Percentiles rank a stretch among this genome's conserved stretches.
These are phyloP conservation scores for Garcia nutans DNA, from an alignment of 345 rosid species.

Conservation along the genomic window DNA sequence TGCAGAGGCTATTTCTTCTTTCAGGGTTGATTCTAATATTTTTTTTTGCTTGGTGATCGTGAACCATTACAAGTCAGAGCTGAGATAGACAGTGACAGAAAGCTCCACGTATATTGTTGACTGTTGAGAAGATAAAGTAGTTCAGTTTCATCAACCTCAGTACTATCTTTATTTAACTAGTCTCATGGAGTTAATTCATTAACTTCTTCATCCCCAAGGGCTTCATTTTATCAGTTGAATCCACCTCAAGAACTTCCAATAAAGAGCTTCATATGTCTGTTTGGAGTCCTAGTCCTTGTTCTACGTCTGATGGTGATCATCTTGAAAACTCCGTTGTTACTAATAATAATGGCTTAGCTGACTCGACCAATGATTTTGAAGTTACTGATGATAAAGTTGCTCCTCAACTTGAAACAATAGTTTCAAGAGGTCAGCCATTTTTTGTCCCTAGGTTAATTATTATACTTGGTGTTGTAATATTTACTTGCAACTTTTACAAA, in stretches of 20 bases:
- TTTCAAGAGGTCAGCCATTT: too few relatives aligned
- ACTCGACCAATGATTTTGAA: too few relatives aligned
- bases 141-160: constrained; percentile 38
- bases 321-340: too few relatives aligned
- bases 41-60: constrained; percentile 59
- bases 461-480: too few relatives aligned
- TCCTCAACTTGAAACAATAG: too few relatives aligned
- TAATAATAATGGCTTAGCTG: too few relatives aligned
- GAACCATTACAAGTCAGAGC: constrained; percentile 61
- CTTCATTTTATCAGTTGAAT: constrained; percentile 76
- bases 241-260: constrained; percentile 66
- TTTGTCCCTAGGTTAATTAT: too few relatives aligned
- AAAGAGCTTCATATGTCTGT: constrained; percentile 81
- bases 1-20: constrained; percentile 69
- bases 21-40: constrained; percentile 64
- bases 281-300: constrained; percentile 34
- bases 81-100: constrained; percentile 76
- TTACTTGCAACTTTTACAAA: too few relatives aligned
- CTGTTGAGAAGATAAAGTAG: constrained; percentile 49
- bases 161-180: constrained; percentile 63
- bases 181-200: constrained; percentile 50
- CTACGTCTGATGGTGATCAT: too few relatives aligned
- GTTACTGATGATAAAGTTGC: too few relatives aligned
- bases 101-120: constrained; percentile 61
- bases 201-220: constrained; percentile 63